Percentiles rank a stretch among this genome's conserved stretches.
Evolutionary conservation across 2,329 filamentous ascomycete species (phyloP).

Genomic region (Diaporthe velutina): DNA sequence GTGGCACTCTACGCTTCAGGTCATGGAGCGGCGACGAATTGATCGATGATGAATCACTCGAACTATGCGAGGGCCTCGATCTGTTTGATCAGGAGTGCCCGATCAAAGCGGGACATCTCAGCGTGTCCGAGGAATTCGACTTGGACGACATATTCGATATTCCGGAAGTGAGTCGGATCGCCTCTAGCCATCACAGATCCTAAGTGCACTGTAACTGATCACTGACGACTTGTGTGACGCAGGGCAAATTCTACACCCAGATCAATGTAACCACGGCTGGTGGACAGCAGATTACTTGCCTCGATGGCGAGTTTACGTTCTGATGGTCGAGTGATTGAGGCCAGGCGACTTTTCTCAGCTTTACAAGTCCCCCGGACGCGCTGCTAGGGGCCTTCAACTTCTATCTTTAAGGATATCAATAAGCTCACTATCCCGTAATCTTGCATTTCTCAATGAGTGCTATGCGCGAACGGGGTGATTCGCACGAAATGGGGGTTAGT

Average conservation of each 20-base stretch:
- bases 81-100: background rate
- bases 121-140: background rate
- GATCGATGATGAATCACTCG: background rate
- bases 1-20: background rate
- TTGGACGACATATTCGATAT: background rate
- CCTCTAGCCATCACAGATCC: background rate
- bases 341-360: no score
- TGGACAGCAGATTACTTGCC: conserved; percentile 4
- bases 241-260: background rate
- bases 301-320: background rate
- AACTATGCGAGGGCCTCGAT: background rate
- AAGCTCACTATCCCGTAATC: background rate
- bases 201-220: no score
- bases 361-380: background rate
- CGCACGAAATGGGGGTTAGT: background rate
- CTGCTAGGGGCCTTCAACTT: background rate
- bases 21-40: no score
- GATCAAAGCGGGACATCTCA: background rate
- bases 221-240: background rate
- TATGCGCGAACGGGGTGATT: background rate
- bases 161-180: background rate
- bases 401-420: no score
- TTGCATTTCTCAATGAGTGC: background rate
- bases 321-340: background rate
- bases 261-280: background rate